Percentiles rank a stretch among this genome's conserved stretches.
Evolutionary conservation across 1,284 basidiomycete genomes (phyloP).

Genomic region (Inonotus obliquus): DNA sequence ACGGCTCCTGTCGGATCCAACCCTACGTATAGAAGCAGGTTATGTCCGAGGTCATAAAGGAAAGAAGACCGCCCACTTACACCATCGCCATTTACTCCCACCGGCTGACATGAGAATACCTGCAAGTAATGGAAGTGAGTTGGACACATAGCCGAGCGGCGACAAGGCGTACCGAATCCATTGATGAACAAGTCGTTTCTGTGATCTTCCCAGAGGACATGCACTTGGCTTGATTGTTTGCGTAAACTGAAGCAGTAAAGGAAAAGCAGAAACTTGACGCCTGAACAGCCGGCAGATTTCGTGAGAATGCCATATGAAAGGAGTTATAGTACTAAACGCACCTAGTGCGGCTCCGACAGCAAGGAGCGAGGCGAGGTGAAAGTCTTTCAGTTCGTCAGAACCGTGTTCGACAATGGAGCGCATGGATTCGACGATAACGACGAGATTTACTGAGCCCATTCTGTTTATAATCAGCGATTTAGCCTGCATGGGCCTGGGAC

Average conservation of each 20-base stretch:
- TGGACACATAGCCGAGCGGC: background rate
- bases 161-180: conserved; percentile 49
- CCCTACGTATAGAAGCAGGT: conserved; percentile 34
- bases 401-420: conserved; percentile 62
- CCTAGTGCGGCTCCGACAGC: conserved; percentile 81
- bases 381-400: conserved; percentile 51
- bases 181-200: conserved; percentile 88
- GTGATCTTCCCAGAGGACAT: conserved; percentile 94
- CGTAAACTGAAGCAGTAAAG: conserved; percentile 82
- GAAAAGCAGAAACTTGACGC: conserved; percentile 83
- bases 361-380: conserved; percentile 80
- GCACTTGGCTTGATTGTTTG: conserved; percentile 82
- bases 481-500: background rate
- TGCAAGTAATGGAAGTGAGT: conserved; percentile 23
- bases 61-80: conserved; percentile 40
- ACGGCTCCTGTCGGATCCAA: conserved; percentile 81
- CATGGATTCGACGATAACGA: conserved; percentile 83
- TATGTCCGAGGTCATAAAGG: background rate
- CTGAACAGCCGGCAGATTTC: conserved; percentile 33
- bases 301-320: background rate
- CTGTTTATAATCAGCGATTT: conserved; percentile 18
- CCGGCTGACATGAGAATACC: conserved; percentile 89
- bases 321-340: conserved; percentile 25
- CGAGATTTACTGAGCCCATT: conserved; percentile 82
- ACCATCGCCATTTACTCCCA: conserved; percentile 85